A percentile compares a stretch with the other conserved stretches of the same genome.
Conservation (phyloP, 441 rosid genomes). For the Erodium trifolium region DNA sequence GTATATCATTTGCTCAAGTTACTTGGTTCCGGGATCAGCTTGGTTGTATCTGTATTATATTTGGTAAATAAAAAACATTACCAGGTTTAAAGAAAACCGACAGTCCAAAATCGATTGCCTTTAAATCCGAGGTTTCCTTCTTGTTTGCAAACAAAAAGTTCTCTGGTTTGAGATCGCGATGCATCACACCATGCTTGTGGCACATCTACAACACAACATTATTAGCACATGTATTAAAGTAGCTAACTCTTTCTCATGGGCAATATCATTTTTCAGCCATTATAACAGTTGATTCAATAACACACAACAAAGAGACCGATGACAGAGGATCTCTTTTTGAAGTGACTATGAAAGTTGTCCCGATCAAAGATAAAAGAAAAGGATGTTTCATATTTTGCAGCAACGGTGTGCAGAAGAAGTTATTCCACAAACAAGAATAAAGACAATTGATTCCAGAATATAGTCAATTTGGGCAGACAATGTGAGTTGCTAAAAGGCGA, state of each 20-base stretch:
- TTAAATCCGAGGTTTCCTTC: background rate
- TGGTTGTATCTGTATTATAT: background rate
- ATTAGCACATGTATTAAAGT: background rate
- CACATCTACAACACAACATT: background rate
- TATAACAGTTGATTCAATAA: background rate
- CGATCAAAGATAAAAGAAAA: background rate
- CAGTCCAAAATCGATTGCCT: background rate
- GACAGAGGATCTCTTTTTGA: background rate
- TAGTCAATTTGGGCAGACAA: conserved; percentile 4
- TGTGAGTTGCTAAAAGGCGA: background rate
- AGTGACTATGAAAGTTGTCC: background rate
- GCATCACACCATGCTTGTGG: background rate
- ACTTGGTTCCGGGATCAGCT: background rate
- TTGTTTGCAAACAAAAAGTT: background rate
- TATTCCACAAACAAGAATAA: background rate
- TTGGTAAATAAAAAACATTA: conserved; percentile 21
- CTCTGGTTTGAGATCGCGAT: background rate
- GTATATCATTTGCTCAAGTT: background rate
- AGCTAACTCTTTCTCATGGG: background rate
- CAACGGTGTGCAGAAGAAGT: background rate
- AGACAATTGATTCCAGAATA: background rate
- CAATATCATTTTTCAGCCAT: background rate
- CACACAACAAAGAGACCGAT: background rate
- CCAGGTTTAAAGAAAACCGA: conserved; percentile 35
- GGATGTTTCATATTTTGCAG: conserved; percentile 2